A percentile compares a stretch with the other conserved stretches of the same genome.
Conservation (phyloP, 2,329 filamentous ascomycete species). For the Paecilomyces sp. region DNA sequence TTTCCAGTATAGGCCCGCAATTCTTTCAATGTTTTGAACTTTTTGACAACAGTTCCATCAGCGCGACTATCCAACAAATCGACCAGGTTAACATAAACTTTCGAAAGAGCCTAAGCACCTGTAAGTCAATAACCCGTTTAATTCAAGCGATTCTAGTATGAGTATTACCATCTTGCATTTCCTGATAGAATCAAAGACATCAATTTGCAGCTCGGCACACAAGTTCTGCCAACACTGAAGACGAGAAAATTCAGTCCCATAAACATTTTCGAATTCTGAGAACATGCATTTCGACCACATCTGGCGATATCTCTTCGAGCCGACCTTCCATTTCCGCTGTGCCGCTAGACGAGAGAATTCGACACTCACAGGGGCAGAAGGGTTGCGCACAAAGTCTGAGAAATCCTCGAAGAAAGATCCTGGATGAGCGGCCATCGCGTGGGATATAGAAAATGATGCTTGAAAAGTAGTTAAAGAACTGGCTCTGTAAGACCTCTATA, state of each 20-base stretch:
- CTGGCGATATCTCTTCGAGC: slow-evolving; percentile 12
- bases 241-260: slow-evolving; percentile 6
- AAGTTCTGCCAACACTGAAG: slow-evolving; percentile 17
- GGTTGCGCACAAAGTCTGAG: slow-evolving; percentile 9
- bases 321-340: slow-evolving; percentile 13
- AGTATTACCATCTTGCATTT: slow-evolving; percentile 19
- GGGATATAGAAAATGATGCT: not conserved
- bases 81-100: slow-evolving; percentile 20
- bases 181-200: slow-evolving; percentile 12
- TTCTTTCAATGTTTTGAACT: slow-evolving; percentile 7
- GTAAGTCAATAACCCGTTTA: too few species aligned
- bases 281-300: slow-evolving; percentile 15
- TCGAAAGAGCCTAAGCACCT: slow-evolving; percentile 11
- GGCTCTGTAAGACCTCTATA: too few species aligned
- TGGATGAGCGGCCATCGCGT: not conserved
- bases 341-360: slow-evolving; percentile 14
- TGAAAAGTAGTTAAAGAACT: too few species aligned
- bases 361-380: slow-evolving; percentile 5
- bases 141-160: not conserved
- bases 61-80: slow-evolving; percentile 20
- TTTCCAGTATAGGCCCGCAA: slow-evolving; percentile 13
- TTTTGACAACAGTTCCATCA: slow-evolving; percentile 1
- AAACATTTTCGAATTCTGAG: slow-evolving; percentile 12
- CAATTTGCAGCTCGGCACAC: slow-evolving; percentile 17
- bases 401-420: slow-evolving; percentile 8